phyloP scores from a whole-genome alignment of 192 early-diverging fungal genomes.

The Bifiguratus adelaidae region DNA sequence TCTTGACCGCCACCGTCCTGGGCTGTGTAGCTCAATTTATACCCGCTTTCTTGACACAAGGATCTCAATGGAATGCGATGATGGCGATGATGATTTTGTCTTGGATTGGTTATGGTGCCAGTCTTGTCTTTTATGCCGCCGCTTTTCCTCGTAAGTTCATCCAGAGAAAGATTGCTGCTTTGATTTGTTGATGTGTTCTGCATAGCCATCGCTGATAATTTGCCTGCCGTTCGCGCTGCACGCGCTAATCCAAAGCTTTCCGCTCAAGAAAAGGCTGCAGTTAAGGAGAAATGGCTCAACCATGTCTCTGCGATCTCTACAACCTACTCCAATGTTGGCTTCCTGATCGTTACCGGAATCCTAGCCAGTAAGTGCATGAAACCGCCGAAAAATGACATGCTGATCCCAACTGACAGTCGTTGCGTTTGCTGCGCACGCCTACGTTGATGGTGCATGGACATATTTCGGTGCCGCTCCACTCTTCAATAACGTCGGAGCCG shows the following conservation, averaged over 20 bases:
- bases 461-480: neutral
- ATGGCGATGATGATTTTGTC: slow-evolving; percentile 14
- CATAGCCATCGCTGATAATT: slow-evolving; percentile 13
- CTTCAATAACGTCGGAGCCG: slow-evolving; percentile 6
- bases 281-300: slow-evolving; percentile 18
- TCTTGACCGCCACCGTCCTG: slow-evolving; percentile 13
- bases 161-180: too few species aligned
- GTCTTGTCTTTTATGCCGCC: slow-evolving; percentile 21
- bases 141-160: too few species aligned
- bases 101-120: slow-evolving; percentile 16
- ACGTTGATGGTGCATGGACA: neutral
- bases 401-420: too few species aligned
- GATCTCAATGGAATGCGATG: slow-evolving; percentile 17
- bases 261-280: slow-evolving; percentile 4
- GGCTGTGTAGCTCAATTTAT: slow-evolving; percentile 14
- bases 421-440: neutral
- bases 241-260: slow-evolving; percentile 10
- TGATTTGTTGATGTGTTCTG: too few species aligned
- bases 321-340: slow-evolving; percentile 17
- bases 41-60: slow-evolving; percentile 13
- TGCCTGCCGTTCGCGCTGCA: slow-evolving; percentile 13
- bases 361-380: too few species aligned
- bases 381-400: too few species aligned
- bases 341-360: slow-evolving; percentile 7
- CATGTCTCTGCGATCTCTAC: slow-evolving; percentile 21